Base-by-base conservation (phyloP, 148 eudicot genomes). In the Amaranthus cruentus region DNA sequence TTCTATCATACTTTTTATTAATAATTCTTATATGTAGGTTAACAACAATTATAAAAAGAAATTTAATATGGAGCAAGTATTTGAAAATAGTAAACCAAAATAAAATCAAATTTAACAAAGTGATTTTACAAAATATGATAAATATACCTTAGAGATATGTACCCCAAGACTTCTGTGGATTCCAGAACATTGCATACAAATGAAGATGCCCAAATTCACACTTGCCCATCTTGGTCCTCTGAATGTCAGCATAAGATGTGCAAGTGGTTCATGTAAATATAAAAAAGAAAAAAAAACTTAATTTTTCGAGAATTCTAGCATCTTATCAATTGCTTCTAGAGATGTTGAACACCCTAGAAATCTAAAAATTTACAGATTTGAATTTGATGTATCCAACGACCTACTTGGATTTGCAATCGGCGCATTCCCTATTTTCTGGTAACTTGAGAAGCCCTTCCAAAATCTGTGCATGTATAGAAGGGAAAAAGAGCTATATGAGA, bases 171-270 rank as follows among this genome's bases (percentile, higher is more conserved):
- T 94, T 86, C 98, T 84, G 79, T 94, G 98, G 78, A 91, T 87
- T 65, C 98, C 98, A 78, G 98, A 94, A 75, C 98, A 94, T 82
- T 94, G 97, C 98, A 94, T 94, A 83, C 98, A 94, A 81, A 94
- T 87, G 67, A 94, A 94, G 81, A 94, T 89, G 64, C 98, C 98
- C 70, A 94, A 81, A 83, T 94, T 94, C 66, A 94, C 98, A 84
- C 98, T 94, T 55, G 98, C 97, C 98, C 98, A 94, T 87, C 98
- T 85, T 43, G 98, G 98, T 84, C 96, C 98, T 79, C 98, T 94
- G 91, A 77, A 81, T 52, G 59, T 55, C 71, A 71, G 76, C 47
- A 63, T 73, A 18, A 46, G 21, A 7, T 14, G 14, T 13, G 44
- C 64, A 7, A 21, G 62, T 58, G 14, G 21, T 60, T 60, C 21